phyloP scores from a whole-genome alignment of 2,329 filamentous ascomycete genomes.

The Fusarium sp. region DNA sequence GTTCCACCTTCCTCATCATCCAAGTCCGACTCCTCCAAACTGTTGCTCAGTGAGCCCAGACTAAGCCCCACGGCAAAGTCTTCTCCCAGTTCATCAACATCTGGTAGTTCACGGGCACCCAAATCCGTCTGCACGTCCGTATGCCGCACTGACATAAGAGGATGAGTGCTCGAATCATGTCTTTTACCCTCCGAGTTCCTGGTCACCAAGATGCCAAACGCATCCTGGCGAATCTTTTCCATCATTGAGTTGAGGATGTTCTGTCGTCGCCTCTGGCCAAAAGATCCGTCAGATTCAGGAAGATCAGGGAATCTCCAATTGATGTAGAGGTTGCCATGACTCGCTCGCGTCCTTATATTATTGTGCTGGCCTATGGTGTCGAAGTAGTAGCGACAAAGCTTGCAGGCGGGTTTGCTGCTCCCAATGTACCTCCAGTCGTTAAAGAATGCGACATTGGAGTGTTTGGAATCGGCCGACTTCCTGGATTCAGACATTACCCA shows the following conservation, averaged over 20 bases:
- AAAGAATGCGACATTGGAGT: slow-evolving; percentile 48
- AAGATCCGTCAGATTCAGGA: slow-evolving; percentile 13
- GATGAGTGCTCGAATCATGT: slow-evolving; percentile 52
- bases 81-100: slow-evolving; percentile 36
- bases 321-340: slow-evolving; percentile 56
- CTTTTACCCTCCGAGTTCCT: slow-evolving; percentile 46
- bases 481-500: slow-evolving; percentile 39
- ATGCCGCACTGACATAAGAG: slow-evolving; percentile 19
- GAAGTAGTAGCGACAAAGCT: slow-evolving; percentile 57
- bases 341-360: slow-evolving; percentile 47
- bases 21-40: slow-evolving; percentile 6
- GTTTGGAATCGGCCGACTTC: not conserved
- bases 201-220: slow-evolving; percentile 47
- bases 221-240: slow-evolving; percentile 47
- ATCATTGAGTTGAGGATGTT: slow-evolving; percentile 48
- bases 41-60: slow-evolving; percentile 8
- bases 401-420: slow-evolving; percentile 57
- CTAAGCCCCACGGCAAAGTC: slow-evolving; percentile 19
- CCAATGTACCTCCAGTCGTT: slow-evolving; percentile 55
- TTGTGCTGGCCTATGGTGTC: slow-evolving; percentile 28
- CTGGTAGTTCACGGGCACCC: slow-evolving; percentile 10
- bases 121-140: slow-evolving; percentile 30
- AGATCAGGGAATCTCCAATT: slow-evolving; percentile 57
- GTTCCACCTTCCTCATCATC: slow-evolving; percentile 40
- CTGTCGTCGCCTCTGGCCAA: slow-evolving; percentile 27